These are phyloP conservation scores for Paraphoma sp. DNA, from an alignment of 2,329 filamentous ascomycete genomes.

Conservation along the genomic window DNA sequence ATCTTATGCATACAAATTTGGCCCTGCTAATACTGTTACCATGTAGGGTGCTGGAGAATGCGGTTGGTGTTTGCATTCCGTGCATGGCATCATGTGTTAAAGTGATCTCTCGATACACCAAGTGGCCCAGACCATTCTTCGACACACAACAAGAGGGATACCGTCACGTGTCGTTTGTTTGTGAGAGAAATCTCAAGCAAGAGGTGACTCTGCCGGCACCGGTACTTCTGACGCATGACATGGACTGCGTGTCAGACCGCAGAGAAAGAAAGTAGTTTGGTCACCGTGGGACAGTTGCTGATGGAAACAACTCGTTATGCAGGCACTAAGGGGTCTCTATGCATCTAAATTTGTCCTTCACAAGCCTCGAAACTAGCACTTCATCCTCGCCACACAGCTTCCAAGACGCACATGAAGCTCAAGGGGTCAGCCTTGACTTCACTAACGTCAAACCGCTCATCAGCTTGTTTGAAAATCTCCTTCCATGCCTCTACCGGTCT, in stretches of 20 bases:
- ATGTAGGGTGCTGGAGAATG: neutral
- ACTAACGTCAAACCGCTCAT: conserved; percentile 54
- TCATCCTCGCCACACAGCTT: conserved; percentile 34
- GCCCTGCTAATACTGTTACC: neutral
- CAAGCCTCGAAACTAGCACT: neutral
- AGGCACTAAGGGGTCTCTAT: too few species aligned
- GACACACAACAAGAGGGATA: too few species aligned
- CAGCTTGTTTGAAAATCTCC: conserved; percentile 53
- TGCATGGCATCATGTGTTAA: neutral
- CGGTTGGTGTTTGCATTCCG: neutral
- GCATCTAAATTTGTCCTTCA: too few species aligned
- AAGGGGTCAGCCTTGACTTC: conserved; percentile 29
- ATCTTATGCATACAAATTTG: too few species aligned
- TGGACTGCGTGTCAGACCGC: too few species aligned
- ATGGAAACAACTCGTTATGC: too few species aligned
- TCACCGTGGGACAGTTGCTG: too few species aligned
- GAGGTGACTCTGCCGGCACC: too few species aligned
- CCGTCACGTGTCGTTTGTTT: too few species aligned
- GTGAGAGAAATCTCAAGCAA: too few species aligned
- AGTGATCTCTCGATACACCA: neutral
- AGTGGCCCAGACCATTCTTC: neutral
- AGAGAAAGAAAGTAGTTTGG: too few species aligned
- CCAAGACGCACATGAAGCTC: conserved; percentile 35
- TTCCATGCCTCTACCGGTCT: conserved; percentile 56
- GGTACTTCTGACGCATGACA: too few species aligned